These are phyloP conservation scores for Venturia nashicola DNA, from an alignment of 2,329 filamentous ascomycete genomes.

Conservation along the genomic window DNA sequence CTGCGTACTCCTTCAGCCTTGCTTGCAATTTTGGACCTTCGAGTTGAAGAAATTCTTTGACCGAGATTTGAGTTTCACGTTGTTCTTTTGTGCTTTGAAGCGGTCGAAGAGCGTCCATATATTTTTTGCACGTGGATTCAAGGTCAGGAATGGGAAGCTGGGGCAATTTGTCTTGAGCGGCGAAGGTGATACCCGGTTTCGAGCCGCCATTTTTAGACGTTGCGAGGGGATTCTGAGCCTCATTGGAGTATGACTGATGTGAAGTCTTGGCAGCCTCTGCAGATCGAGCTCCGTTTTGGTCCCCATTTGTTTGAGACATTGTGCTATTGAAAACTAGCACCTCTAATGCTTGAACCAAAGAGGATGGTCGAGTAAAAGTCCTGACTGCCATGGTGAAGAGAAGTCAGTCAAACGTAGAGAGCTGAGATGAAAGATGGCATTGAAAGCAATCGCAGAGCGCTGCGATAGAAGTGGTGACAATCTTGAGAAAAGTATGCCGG, in stretches of 20 bases:
- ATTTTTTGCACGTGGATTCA: constrained; percentile 63
- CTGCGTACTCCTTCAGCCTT: constrained; percentile 79
- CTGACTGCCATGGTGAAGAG: constrained; percentile 51
- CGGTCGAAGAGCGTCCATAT: constrained; percentile 66
- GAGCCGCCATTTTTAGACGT: constrained; percentile 39
- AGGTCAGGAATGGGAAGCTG: constrained; percentile 90
- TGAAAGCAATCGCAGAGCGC: constrained; percentile 72
- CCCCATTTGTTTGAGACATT: constrained; percentile 23
- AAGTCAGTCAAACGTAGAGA: constrained; percentile 51
- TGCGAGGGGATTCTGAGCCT: constrained; percentile 35
- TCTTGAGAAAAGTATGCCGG: constrained; percentile 72
- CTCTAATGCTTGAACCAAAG: constrained; percentile 59
- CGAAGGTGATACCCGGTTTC: constrained; percentile 72
- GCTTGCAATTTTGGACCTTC: constrained; percentile 82
- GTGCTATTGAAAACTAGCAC: constrained; percentile 22
- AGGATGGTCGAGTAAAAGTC: constrained; percentile 59
- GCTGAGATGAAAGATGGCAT: constrained; percentile 69
- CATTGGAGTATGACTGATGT: constrained; percentile 33
- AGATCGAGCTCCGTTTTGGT: constrained; percentile 26
- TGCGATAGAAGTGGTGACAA: constrained; percentile 89
- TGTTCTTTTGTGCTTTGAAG: constrained; percentile 74
- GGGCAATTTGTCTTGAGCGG: constrained; percentile 74
- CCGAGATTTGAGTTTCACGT: constrained; percentile 65
- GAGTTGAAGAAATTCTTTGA: constrained; percentile 66
- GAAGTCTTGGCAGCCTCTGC: constrained; percentile 42